Conservation (phyloP, 2,329 filamentous ascomycete species). For the Cadophora malorum region DNA sequence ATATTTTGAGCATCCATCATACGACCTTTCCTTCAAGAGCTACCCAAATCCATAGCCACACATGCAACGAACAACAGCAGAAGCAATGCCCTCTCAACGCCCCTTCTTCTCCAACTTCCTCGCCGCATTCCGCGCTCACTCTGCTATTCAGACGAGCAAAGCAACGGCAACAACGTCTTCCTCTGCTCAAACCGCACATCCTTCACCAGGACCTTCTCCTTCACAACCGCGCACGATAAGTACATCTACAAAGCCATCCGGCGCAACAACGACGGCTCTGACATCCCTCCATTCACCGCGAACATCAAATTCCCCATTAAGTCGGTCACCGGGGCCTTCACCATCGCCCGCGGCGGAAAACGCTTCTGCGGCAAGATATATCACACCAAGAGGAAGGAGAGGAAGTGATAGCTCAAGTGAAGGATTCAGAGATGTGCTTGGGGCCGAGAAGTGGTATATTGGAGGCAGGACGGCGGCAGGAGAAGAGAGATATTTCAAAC, state of each 20-base stretch:
- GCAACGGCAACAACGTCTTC: constrained; percentile 33
- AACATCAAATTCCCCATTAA: constrained; percentile 39
- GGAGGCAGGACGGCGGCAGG: constrained; percentile 76
- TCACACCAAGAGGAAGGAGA: constrained; percentile 45
- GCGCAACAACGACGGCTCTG: constrained; percentile 41
- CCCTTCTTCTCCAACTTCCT: constrained; percentile 46
- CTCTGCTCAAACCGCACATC: constrained; percentile 26
- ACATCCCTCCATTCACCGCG: constrained; percentile 42
- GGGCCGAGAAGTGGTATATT: constrained; percentile 82
- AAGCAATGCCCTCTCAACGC: constrained; percentile 42
- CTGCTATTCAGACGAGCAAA: constrained; percentile 40
- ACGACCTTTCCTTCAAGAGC: not conserved
- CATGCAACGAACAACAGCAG: constrained; percentile 17
- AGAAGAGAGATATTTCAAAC: constrained; percentile 83
- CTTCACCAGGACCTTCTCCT: constrained; percentile 29
- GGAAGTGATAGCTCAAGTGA: constrained; percentile 79
- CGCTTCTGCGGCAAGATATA: constrained; percentile 29
- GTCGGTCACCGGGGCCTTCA: constrained; percentile 33
- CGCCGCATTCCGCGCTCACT: constrained; percentile 45
- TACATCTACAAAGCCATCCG: constrained; percentile 37
- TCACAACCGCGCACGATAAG: constrained; percentile 43
- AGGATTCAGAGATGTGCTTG: constrained; percentile 75
- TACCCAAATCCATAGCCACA: not conserved
- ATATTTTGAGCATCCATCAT: not conserved
- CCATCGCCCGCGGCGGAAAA: constrained; percentile 22